A percentile compares a stretch with the other conserved stretches of the same genome.
phyloP scores from a whole-genome alignment of 2,329 filamentous ascomycete species.

The Phialophora chinensis region DNA sequence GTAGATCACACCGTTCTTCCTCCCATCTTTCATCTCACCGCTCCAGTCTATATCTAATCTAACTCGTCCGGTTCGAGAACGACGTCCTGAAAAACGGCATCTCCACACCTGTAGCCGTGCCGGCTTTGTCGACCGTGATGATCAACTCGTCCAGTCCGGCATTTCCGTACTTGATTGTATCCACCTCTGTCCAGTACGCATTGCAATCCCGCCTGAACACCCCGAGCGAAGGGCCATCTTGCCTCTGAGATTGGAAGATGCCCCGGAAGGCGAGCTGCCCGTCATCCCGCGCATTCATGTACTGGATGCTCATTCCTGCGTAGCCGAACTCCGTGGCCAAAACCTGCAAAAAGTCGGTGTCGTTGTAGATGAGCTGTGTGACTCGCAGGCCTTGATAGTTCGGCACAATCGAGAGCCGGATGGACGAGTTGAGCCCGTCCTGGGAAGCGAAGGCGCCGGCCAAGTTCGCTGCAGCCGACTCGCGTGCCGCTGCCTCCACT shows the following conservation, averaged over 20 bases:
- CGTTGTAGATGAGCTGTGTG: slow-evolving; percentile 28
- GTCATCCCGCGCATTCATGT: slow-evolving; percentile 21
- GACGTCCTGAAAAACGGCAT: slow-evolving; percentile 14
- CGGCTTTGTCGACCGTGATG: slow-evolving; percentile 30
- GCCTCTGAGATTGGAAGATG: slow-evolving; percentile 13
- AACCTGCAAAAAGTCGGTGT: slow-evolving; percentile 15
- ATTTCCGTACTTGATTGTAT: slow-evolving; percentile 38
- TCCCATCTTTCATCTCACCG: too few relatives aligned
- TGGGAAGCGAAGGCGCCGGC: slow-evolving; percentile 41
- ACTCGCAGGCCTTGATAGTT: slow-evolving; percentile 38
- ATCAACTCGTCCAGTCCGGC: slow-evolving; percentile 40
- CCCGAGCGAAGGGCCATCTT: background rate
- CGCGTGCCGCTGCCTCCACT: slow-evolving; percentile 37
- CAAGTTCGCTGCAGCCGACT: slow-evolving; percentile 41
- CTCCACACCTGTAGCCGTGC: slow-evolving; percentile 36
- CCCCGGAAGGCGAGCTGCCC: slow-evolving; percentile 20
- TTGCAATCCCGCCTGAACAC: slow-evolving; percentile 14
- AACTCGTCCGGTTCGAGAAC: slow-evolving; percentile 15
- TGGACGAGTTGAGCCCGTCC: slow-evolving; percentile 40
- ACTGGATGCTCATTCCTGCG: slow-evolving; percentile 17
- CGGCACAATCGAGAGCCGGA: slow-evolving; percentile 35
- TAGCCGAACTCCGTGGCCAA: background rate
- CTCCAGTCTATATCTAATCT: too few relatives aligned
- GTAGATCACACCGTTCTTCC: too few relatives aligned
- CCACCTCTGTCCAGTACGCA: slow-evolving; percentile 31